A percentile compares a stretch with the other conserved stretches of the same genome.
Evolutionary conservation across 2,329 filamentous ascomycete genomes (phyloP).

Genomic region (Coniochaeta hoffmannii): DNA sequence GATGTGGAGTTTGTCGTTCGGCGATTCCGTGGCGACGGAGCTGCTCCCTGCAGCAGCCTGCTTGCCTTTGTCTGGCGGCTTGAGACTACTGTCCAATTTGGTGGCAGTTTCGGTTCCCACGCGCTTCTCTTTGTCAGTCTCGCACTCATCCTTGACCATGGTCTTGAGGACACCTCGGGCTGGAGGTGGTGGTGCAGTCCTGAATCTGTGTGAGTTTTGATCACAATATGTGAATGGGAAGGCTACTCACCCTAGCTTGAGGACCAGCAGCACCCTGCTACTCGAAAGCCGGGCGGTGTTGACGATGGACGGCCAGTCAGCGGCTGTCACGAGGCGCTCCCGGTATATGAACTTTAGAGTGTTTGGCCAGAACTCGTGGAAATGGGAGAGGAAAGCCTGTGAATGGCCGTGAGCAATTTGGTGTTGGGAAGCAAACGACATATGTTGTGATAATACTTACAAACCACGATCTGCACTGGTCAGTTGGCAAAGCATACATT

Average conservation of each 20-base stretch:
- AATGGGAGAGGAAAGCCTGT: slow-evolving; percentile 31
- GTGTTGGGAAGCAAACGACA: background rate
- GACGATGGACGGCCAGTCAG: slow-evolving; percentile 18
- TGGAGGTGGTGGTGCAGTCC: slow-evolving; percentile 3
- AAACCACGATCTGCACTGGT: slow-evolving; percentile 38
- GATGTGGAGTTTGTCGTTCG: slow-evolving; percentile 14
- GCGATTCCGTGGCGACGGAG: background rate
- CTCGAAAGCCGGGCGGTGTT: slow-evolving; percentile 12
- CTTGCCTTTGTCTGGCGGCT: slow-evolving; percentile 2
- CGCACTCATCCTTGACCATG: background rate
- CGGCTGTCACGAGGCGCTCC: slow-evolving; percentile 7
- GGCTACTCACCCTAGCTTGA: slow-evolving; percentile 10
- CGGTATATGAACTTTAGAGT: slow-evolving; percentile 24
- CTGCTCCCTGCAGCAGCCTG: background rate
- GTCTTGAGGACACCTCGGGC: slow-evolving; percentile 1
- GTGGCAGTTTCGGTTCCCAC: background rate
- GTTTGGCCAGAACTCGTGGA: slow-evolving; percentile 34
- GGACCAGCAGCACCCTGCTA: slow-evolving; percentile 11
- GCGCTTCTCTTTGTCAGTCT: background rate
- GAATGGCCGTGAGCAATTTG: background rate
- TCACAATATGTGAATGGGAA: background rate
- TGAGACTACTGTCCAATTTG: background rate
- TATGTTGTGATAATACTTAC: slow-evolving; percentile 20
- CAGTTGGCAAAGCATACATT: slow-evolving; percentile 28
- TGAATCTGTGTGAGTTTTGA: background rate